These are phyloP conservation scores for Penicillium digitatum DNA, from an alignment of 2,329 filamentous ascomycete species.

Conservation along the genomic window DNA sequence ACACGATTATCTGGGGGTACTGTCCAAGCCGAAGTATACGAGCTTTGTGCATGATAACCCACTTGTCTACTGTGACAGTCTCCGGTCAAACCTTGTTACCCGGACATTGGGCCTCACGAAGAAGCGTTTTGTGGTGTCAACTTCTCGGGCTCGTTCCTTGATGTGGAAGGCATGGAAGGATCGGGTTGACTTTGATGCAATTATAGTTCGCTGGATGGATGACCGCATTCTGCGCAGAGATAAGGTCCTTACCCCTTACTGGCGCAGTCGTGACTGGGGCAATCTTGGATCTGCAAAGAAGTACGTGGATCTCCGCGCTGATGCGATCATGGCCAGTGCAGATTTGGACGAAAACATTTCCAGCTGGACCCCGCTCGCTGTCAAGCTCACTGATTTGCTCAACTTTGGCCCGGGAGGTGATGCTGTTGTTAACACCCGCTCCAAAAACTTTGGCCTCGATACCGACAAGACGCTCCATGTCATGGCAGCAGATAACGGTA, in stretches of 20 bases:
- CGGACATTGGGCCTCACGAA: slow-evolving; percentile 33
- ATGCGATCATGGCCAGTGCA: slow-evolving; percentile 51
- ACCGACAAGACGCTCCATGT: slow-evolving; percentile 50
- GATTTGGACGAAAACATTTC: slow-evolving; percentile 52
- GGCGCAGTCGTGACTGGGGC: slow-evolving; percentile 45
- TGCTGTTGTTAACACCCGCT: slow-evolving; percentile 49
- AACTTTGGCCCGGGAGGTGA: slow-evolving; percentile 54
- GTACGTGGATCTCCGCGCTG: slow-evolving; percentile 46
- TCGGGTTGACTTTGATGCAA: slow-evolving; percentile 46
- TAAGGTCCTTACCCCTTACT: slow-evolving; percentile 45
- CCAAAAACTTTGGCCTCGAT: slow-evolving; percentile 48
- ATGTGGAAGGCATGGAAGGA: slow-evolving; percentile 52
- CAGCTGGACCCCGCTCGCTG: slow-evolving; percentile 51
- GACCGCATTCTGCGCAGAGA: slow-evolving; percentile 49
- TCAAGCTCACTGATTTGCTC: slow-evolving; percentile 51
- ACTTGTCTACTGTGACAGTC: slow-evolving; percentile 46
- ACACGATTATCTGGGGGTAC: slow-evolving; percentile 44
- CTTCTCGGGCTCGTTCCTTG: slow-evolving; percentile 47
- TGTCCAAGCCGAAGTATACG: slow-evolving; percentile 43
- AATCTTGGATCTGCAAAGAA: slow-evolving; percentile 43
- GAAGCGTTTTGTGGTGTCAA: slow-evolving; percentile 43
- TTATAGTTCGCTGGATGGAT: slow-evolving; percentile 51
- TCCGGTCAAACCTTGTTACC: slow-evolving; percentile 33
- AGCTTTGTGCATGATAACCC: slow-evolving; percentile 52
- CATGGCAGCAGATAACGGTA: slow-evolving; percentile 52